A percentile compares a stretch with the other conserved stretches of the same genome.
Conservation (phyloP, 176 grass and related monocot genomes). For the Olyra latifolia region DNA sequence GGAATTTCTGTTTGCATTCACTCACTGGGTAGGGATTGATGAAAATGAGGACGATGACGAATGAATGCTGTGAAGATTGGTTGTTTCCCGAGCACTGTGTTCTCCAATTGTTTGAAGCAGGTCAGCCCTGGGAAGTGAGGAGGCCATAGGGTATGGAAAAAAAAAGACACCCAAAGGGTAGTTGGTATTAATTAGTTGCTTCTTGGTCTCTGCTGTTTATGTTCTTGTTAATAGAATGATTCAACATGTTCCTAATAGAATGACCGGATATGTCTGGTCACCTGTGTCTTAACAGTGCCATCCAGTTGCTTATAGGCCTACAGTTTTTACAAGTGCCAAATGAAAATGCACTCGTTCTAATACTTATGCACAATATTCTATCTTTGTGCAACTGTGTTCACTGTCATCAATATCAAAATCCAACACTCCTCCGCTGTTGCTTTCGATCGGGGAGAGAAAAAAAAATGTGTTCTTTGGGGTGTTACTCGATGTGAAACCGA, state of each 20-base stretch:
- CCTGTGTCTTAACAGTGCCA: neutral
- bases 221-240: slow-evolving; percentile 22
- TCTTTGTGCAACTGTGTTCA: no score
- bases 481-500: no score
- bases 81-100: neutral
- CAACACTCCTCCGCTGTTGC: no score
- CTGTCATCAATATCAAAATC: no score
- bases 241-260: slow-evolving; percentile 11
- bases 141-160: neutral
- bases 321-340: neutral
- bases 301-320: neutral
- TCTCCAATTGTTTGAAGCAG: neutral
- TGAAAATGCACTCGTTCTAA: neutral
- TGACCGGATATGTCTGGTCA: neutral
- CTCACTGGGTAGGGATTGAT: slow-evolving; percentile 87
- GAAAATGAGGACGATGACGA: slow-evolving; percentile 65
- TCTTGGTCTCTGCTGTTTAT: slow-evolving; percentile 5
- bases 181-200: slow-evolving; percentile 28
- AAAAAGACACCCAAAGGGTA: neutral
- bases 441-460: no score
- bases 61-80: neutral
- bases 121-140: slow-evolving; percentile 3
- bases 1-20: slow-evolving; percentile 95
- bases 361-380: neutral
- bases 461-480: neutral